These are phyloP conservation scores for Debaryomyces hansenii DNA, from an alignment of 805 yeast genomes.

Conservation along the genomic window DNA sequence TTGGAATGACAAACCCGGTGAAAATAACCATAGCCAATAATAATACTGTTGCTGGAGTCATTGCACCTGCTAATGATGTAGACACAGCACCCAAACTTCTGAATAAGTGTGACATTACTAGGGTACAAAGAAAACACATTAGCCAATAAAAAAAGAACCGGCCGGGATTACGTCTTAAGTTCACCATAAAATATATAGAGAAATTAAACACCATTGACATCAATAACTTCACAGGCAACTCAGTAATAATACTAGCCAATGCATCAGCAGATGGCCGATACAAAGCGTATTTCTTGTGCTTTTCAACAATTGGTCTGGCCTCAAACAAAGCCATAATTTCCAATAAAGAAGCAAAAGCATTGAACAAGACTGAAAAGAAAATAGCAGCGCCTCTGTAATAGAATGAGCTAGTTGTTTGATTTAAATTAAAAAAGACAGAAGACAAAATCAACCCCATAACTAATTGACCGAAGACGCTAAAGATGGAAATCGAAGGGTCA, in stretches of 20 bases:
- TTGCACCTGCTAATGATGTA: constrained; percentile 49
- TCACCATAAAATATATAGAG: constrained; percentile 52
- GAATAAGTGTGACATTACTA: constrained; percentile 56
- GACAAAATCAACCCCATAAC: constrained; percentile 55
- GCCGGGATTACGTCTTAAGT: constrained; percentile 55
- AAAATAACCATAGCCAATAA: constrained; percentile 49
- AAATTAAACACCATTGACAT: constrained; percentile 49
- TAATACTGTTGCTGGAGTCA: constrained; percentile 57
- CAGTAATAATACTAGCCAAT: constrained; percentile 58
- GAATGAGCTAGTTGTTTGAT: constrained; percentile 44
- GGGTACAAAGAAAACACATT: constrained; percentile 42
- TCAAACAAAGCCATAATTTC: constrained; percentile 18
- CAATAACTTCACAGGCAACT: constrained; percentile 51
- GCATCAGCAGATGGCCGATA: constrained; percentile 68
- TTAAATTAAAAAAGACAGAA: constrained; percentile 56
- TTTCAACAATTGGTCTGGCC: constrained; percentile 48
- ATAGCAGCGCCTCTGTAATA: constrained; percentile 60
- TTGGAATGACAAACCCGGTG: constrained; percentile 61
- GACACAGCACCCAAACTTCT: constrained; percentile 53
- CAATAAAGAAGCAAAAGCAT: constrained; percentile 59
- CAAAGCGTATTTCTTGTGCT: constrained; percentile 55
- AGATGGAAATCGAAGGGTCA: constrained; percentile 47
- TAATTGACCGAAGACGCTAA: constrained; percentile 43
- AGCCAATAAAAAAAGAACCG: constrained; percentile 53
- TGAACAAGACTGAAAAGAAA: constrained; percentile 65